Base-by-base conservation (phyloP, 495 filamentous ascomycete species). In the Penicillium parvum region DNA sequence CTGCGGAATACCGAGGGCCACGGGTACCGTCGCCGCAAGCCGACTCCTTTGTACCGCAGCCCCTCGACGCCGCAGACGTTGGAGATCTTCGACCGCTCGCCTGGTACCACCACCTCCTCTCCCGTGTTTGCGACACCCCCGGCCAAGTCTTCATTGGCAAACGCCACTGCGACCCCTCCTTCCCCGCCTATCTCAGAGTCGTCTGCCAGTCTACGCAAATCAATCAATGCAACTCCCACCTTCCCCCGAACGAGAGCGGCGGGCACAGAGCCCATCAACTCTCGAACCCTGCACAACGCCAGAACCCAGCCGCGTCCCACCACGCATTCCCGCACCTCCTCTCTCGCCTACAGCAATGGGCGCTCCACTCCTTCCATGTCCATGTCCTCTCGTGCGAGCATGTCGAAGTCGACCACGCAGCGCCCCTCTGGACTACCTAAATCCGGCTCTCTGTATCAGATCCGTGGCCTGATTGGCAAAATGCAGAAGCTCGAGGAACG, bases 401-500 rank as follows among this genome's bases (percentile, higher is more conserved):
- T 69, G 18, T 57, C 66, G 17, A 63, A 66, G 17, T 53, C 33
- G 42, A 57, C 52, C 14, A 37, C 47, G 8, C 54, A 54, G 5
- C 63, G 50, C 45, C 64, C 45, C 29, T 61, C 60, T 37, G 69
- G 47, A 27, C 53, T 94, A 17, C 84, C 89, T 20, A 74, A 84
- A 25, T 96, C 94, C 12, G 85, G 81, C 25, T 96, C 94, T 4
- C 76, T 98, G 21, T 85, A 85, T 43, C 92, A 98, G 55, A 91
- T 97, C 56, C 88, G 92, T 18, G 83, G 83, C 3, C 78, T 98
- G 40, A 92, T 91, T 43, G 90, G 87, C 16, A 92, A 96, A 65
- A 96, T 98, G 94, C 88, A 95, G 62, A 82, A 84, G 48, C 79
- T 98, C 28, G 94, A 97, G 62, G 85, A 90, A 43, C 76, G 91